Percentiles rank a stretch among this genome's conserved stretches.
These are phyloP conservation scores for Talaromyces albobiverticillius DNA, from an alignment of 2,329 filamentous ascomycete genomes.

Conservation along the genomic window DNA sequence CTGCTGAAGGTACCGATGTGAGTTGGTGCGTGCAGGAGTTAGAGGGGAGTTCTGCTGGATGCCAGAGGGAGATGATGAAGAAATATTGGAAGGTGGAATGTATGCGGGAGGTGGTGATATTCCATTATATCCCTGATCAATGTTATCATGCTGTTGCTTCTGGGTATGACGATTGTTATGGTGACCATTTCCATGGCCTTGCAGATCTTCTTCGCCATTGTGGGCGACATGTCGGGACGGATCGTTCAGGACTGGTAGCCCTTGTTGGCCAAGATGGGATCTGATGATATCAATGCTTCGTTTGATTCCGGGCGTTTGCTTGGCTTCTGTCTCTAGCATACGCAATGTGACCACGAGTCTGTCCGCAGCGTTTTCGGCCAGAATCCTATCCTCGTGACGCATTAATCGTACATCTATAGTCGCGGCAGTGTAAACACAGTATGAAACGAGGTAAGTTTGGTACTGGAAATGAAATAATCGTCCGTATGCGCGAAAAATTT, in stretches of 20 bases:
- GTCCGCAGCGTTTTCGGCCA: constrained; percentile 14
- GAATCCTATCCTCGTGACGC: constrained; percentile 10
- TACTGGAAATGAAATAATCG: constrained; percentile 18
- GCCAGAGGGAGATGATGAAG: no score
- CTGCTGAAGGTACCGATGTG: neutral
- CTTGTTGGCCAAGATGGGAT: constrained; percentile 11
- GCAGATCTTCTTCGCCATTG: neutral
- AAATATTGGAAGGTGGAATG: no score
- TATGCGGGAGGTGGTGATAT: no score
- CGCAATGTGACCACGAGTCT: constrained; percentile 15
- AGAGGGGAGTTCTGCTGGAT: no score
- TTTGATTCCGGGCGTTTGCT: constrained; percentile 16
- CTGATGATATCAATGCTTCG: constrained; percentile 16
- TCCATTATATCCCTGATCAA: no score
- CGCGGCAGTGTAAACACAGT: constrained; percentile 22
- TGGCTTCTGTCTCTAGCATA: constrained; percentile 17
- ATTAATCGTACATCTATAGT: constrained; percentile 19
- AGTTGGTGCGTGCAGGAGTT: no score
- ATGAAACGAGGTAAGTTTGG: constrained; percentile 20
- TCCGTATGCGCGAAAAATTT: constrained; percentile 18
- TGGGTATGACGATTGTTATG: no score
- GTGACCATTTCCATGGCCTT: no score
- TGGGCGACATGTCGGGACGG: neutral
- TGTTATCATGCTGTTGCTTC: no score
- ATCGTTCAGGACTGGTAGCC: neutral